Evolutionary conservation across 495 filamentous ascomycete genomes (phyloP).

Genomic region (Penicillium soppii): DNA sequence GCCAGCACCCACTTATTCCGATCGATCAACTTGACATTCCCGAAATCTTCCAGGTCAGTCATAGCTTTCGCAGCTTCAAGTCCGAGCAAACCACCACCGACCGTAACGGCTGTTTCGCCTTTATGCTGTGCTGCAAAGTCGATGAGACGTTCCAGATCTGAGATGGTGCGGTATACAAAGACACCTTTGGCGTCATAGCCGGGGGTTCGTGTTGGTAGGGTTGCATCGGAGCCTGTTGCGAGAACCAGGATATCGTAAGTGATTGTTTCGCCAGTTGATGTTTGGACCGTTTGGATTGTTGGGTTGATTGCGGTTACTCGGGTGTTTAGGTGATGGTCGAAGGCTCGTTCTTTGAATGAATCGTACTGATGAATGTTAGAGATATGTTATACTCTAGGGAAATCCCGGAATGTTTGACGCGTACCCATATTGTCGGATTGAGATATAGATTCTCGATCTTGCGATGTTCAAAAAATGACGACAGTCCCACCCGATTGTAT

Average conservation of each 20-base stretch:
- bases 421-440: slow-evolving; percentile 86
- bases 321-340: slow-evolving; percentile 85
- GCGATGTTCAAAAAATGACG: slow-evolving; percentile 88
- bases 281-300: slow-evolving; percentile 62
- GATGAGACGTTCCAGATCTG: slow-evolving; percentile 81
- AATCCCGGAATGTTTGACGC: slow-evolving; percentile 12
- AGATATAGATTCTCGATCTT: slow-evolving; percentile 88
- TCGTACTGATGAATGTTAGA: slow-evolving; percentile 40
- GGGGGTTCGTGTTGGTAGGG: slow-evolving; percentile 77
- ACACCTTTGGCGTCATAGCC: slow-evolving; percentile 84
- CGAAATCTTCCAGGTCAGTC: slow-evolving; percentile 81
- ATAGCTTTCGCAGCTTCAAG: slow-evolving; percentile 95
- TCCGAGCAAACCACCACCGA: slow-evolving; percentile 88
- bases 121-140: slow-evolving; percentile 63
- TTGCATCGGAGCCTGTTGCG: slow-evolving; percentile 87
- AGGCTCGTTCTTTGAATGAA: slow-evolving; percentile 58
- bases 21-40: slow-evolving; percentile 80
- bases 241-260: slow-evolving; percentile 86
- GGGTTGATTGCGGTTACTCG: slow-evolving; percentile 70
- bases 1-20: slow-evolving; percentile 87
- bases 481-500: slow-evolving; percentile 95
- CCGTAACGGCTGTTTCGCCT: slow-evolving; percentile 72
- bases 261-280: slow-evolving; percentile 68
- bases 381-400: not conserved
- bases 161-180: slow-evolving; percentile 93